Evolutionary conservation across 805 yeast genomes (phyloP).

Genomic region (Isabelozyma gotoi): DNA sequence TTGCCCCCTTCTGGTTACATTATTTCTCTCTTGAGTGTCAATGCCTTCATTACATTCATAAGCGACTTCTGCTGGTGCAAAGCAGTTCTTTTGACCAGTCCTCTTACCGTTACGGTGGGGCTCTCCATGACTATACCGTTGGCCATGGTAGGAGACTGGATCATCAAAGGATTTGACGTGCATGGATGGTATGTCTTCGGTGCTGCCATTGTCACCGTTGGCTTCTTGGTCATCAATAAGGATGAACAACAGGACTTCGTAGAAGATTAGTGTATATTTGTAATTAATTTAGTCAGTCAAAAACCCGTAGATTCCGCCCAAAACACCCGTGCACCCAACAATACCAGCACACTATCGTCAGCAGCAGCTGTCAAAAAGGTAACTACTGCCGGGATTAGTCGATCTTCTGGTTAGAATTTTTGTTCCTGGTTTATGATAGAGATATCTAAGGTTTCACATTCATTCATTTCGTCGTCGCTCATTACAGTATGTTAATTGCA

Average conservation of each 20-base stretch:
- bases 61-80: constrained; percentile 96
- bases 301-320: too few relatives aligned
- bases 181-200: constrained; percentile 70
- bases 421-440: too few relatives aligned
- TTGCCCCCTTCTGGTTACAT: constrained; percentile 59
- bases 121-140: constrained; percentile 90
- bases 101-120: constrained; percentile 94
- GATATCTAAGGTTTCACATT: too few relatives aligned
- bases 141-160: constrained; percentile 87
- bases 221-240: constrained; percentile 80
- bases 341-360: too few relatives aligned
- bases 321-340: too few relatives aligned
- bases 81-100: constrained; percentile 90
- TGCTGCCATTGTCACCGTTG: constrained; percentile 74
- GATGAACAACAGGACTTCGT: constrained; percentile 67
- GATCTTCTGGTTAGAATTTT: too few relatives aligned
- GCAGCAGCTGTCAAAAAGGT: too few relatives aligned
- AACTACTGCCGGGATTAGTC: too few relatives aligned
- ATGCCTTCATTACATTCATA: constrained; percentile 76
- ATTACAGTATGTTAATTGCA: background rate
- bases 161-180: constrained; percentile 64
- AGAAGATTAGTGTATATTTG: constrained; percentile 3
- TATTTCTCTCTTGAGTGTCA: constrained; percentile 53
- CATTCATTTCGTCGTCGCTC: background rate
- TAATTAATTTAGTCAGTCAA: too few relatives aligned